Evolutionary conservation across 192 early-diverging fungal genomes (phyloP), one percentile per base, ranked within the genome.

Genomic region (Chytriomyces confervae): DNA sequence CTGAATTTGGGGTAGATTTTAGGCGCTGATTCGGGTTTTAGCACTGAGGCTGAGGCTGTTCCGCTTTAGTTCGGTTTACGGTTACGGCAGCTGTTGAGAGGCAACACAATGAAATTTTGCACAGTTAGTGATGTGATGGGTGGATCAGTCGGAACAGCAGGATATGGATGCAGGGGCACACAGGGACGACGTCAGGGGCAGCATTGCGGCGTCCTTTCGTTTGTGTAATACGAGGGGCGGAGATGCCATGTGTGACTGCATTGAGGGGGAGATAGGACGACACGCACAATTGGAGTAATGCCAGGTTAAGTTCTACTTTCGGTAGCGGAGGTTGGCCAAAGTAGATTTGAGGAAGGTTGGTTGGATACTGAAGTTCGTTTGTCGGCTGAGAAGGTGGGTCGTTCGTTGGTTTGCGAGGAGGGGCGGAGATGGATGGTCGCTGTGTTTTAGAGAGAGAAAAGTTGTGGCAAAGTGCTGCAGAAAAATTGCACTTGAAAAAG

Each of bases 1-100:
- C 20, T 13, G 18, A 48, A 11, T 46, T 9, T 9, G 62, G 24
- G 50, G 74, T 43, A 50, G 74, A 76, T 76, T 76, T 76, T 76
- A 50, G 11, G 66, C 44, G 47, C 23, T 61, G 23, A 23, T 11
- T 13, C 13, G 16, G 53, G 53, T 57, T 57, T 13, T 57, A 57
- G 53, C 53, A 20, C 53, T 57, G 53, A 57, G 53, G 20, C 53
- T 57, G 53, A 57, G 20, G 20, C 16, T 13, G 53, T 57, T 57
- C 53, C 53, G 53, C 53, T 57, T 13, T 57, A n/a, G 13, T 57
- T 57, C 1, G 20, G 20, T 57, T 13, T 13, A 57, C 5, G 53
- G 53, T 13, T 57, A 20, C 20, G 53, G 53, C 53, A 57, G 36
- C 36, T 36, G 36, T 36, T 36, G 2, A 36, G 36, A 36, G 36